Evolutionary conservation across 1,139 yeast species (phyloP).

Genomic region (Zhuliangozyma blackwelliae): DNA sequence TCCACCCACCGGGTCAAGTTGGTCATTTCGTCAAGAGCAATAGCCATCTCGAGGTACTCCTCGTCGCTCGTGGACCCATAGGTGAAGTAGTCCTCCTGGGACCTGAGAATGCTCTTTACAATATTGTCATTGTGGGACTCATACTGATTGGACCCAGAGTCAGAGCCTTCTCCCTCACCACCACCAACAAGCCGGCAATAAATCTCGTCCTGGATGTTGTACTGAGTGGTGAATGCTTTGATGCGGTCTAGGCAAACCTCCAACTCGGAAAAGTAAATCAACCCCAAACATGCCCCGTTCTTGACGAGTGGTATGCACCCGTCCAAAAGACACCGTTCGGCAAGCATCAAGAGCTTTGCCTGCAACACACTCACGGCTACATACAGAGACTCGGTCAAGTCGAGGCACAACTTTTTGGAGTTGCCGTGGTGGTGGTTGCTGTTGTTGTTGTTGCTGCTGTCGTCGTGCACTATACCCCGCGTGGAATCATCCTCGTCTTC

Average conservation of each 20-base stretch:
- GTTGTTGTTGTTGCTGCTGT: constrained; percentile 2
- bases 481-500: constrained; percentile 7
- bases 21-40: constrained; percentile 25
- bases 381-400: constrained; percentile 34
- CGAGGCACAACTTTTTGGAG: constrained; percentile 33
- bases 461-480: neutral
- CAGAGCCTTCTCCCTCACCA: neutral
- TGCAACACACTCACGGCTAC: constrained; percentile 31
- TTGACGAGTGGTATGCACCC: constrained; percentile 52
- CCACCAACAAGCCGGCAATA: constrained; percentile 24
- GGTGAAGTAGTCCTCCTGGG: constrained; percentile 23
- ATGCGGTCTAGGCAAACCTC: constrained; percentile 50
- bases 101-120: constrained; percentile 7
- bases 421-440: no score
- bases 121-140: constrained; percentile 11
- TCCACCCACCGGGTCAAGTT: constrained; percentile 46
- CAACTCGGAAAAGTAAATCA: constrained; percentile 50
- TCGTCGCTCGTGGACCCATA: constrained; percentile 20
- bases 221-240: constrained; percentile 25
- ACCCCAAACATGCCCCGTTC: constrained; percentile 39
- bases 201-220: constrained; percentile 27
- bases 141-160: constrained; percentile 3
- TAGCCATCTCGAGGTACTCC: constrained; percentile 11
- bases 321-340: constrained; percentile 43
- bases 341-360: constrained; percentile 31